Conservation (phyloP, 768 basidiomycete species). For the Tricholoma bakamatsutake region DNA sequence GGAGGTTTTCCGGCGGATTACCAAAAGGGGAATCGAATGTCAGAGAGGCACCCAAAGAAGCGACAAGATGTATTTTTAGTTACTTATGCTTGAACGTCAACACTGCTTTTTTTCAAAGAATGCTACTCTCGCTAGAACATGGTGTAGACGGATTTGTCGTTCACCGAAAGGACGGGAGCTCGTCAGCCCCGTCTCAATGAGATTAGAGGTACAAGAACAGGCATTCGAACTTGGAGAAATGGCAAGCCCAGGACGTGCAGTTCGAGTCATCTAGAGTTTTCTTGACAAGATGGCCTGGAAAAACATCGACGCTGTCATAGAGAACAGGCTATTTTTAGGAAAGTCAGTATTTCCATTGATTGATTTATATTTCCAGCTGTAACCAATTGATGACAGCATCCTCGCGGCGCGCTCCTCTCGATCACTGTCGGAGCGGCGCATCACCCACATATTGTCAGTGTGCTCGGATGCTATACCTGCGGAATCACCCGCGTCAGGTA, state of each 20-base stretch:
- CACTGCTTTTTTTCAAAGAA: conserved; percentile 25
- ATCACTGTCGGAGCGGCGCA: conserved; percentile 64
- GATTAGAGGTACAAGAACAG: conserved; percentile 21
- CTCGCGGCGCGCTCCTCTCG: conserved; percentile 66
- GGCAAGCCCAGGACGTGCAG: conserved; percentile 11
- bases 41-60: conserved; percentile 10
- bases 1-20: conserved; percentile 18
- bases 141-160: conserved; percentile 12
- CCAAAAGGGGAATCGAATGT: conserved; percentile 18
- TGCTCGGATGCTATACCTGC: conserved; percentile 68
- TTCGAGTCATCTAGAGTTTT: conserved; percentile 12
- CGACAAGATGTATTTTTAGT: conserved; percentile 14
- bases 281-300: conserved; percentile 47
- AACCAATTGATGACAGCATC: conserved; percentile 38
- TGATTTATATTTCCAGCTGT: conserved; percentile 14
- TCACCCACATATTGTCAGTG: conserved; percentile 77
- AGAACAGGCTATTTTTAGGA: conserved; percentile 63
- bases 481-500: conserved; percentile 63
- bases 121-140: conserved; percentile 16
- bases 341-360: conserved; percentile 47
- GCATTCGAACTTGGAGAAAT: conserved; percentile 4
- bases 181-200: conserved; percentile 14
- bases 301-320: conserved; percentile 64
- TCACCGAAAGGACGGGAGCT: conserved; percentile 20
- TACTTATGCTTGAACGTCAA: conserved; percentile 15